phyloP scores from a whole-genome alignment of 2,329 filamentous ascomycete genomes.

The Fusarium redolens region DNA sequence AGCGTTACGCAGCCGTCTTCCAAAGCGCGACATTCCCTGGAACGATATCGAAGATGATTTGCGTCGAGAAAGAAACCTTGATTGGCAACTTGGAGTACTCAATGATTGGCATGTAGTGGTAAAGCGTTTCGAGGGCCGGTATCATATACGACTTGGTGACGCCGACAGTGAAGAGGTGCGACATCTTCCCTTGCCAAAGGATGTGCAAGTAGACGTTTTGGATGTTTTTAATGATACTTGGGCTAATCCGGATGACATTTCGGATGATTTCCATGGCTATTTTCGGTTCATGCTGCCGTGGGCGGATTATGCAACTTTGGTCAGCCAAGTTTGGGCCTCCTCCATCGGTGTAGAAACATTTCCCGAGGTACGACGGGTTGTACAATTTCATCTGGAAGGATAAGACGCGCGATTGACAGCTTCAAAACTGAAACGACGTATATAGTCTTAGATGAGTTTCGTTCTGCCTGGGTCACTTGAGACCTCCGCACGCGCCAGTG shows the following conservation, averaged over 20 bases:
- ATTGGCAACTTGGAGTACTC: background rate
- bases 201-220: background rate
- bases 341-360: background rate
- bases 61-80: background rate
- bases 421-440: background rate
- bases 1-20: background rate
- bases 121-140: background rate
- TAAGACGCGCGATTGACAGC: background rate
- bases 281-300: background rate
- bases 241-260: background rate
- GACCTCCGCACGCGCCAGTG: too few relatives aligned
- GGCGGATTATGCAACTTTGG: background rate
- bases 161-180: background rate
- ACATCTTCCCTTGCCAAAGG: background rate
- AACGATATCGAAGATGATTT: background rate
- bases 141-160: background rate
- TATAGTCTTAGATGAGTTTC: background rate
- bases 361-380: background rate
- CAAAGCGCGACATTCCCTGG: background rate
- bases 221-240: too few relatives aligned
- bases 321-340: background rate
- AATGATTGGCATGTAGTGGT: background rate
- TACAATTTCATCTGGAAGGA: background rate
- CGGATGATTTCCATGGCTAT: background rate
- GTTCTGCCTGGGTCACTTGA: too few relatives aligned